phyloP scores from a whole-genome alignment of 1,139 yeast genomes.

The Saccharomyces hybrid region DNA sequence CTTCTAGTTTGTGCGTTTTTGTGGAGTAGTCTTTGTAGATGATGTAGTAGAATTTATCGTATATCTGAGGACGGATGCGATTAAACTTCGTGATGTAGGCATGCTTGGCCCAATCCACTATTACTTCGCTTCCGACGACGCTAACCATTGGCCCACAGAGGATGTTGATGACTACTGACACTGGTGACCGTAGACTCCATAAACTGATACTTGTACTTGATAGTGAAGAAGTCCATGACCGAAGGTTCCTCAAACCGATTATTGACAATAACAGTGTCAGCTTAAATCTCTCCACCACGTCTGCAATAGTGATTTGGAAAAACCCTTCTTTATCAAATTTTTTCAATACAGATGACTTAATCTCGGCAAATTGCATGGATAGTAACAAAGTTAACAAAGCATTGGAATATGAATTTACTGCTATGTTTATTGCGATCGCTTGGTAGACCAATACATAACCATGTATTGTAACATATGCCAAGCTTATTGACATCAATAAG shows the following conservation, averaged over 20 bases:
- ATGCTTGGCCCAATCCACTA: constrained; percentile 94
- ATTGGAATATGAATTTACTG: constrained; percentile 91
- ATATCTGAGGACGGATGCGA: constrained; percentile 65
- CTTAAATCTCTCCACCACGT: constrained; percentile 81
- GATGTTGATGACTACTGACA: constrained; percentile 44
- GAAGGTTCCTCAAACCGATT: constrained; percentile 67
- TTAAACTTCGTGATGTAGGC: constrained; percentile 83
- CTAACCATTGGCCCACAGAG: constrained; percentile 75
- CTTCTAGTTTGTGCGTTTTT: constrained; percentile 45
- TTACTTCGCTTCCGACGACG: constrained; percentile 77
- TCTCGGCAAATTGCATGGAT: constrained; percentile 87
- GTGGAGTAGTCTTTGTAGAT: constrained; percentile 20
- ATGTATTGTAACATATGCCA: constrained; percentile 53
- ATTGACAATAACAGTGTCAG: constrained; percentile 66
- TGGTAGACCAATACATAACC: constrained; percentile 75
- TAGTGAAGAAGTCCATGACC: constrained; percentile 25
- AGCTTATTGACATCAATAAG: constrained; percentile 36
- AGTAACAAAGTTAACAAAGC: constrained; percentile 76
- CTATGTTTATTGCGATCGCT: constrained; percentile 82
- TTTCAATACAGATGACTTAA: constrained; percentile 84
- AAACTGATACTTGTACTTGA: constrained; percentile 26
- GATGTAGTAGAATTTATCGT: constrained; percentile 50
- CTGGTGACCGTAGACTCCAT: constrained; percentile 30
- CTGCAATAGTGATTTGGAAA: constrained; percentile 85
- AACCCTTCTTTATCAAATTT: constrained; percentile 83